Conservation (phyloP, 768 basidiomycete species). For the Phanerochaete carnosa region DNA sequence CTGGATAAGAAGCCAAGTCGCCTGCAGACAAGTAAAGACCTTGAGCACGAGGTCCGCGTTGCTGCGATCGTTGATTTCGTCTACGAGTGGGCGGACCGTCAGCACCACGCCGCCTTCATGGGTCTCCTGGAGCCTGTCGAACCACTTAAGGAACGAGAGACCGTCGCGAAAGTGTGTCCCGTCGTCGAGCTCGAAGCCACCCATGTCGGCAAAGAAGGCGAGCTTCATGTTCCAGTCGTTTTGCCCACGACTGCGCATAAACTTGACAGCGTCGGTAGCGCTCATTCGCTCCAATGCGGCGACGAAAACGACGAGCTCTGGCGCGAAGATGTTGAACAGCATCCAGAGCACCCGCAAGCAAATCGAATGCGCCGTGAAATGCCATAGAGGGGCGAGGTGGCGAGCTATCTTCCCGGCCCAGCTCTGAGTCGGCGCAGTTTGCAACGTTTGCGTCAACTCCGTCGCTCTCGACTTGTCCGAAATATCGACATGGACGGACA, state of each 20-base stretch:
- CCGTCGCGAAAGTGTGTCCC: not conserved
- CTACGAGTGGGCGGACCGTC: not conserved
- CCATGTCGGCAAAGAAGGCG: constrained; percentile 3
- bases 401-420: too few species aligned
- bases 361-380: not conserved
- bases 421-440: not conserved
- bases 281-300: not conserved
- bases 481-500: not conserved
- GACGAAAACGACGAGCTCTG: not conserved
- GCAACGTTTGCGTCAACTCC: not conserved
- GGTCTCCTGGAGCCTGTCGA: not conserved
- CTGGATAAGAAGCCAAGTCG: not conserved
- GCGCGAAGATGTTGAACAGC: not conserved
- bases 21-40: not conserved
- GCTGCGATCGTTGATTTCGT: not conserved
- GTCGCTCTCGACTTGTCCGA: not conserved
- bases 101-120: not conserved
- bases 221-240: not conserved
- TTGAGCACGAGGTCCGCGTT: not conserved
- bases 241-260: not conserved
- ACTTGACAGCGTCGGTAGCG: not conserved
- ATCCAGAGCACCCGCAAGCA: not conserved
- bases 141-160: not conserved
- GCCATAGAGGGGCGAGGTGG: too few species aligned
- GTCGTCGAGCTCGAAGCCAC: not conserved